Evolutionary conservation across 176 grass and related monocot genomes (phyloP).

Genomic region (Aegilops speltoides): DNA sequence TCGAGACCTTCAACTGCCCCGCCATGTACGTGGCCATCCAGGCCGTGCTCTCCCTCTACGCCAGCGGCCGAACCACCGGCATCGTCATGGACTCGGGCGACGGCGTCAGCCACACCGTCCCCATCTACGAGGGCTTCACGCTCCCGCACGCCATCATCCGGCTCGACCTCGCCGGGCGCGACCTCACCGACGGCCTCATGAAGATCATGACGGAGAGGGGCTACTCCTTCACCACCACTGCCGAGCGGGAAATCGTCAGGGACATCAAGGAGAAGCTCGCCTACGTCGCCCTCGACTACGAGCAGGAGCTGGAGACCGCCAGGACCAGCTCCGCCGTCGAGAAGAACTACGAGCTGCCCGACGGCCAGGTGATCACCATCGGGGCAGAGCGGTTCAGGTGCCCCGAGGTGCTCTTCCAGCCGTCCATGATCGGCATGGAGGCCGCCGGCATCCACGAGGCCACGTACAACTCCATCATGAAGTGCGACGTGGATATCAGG

Average conservation of each 20-base stretch:
- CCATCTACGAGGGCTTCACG: conserved; percentile 79
- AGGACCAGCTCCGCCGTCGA: conserved; percentile 76
- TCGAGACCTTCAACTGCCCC: conserved; percentile 76
- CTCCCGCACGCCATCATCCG: conserved; percentile 87
- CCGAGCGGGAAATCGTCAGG: conserved; percentile 86
- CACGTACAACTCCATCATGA: conserved; percentile 96
- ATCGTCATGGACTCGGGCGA: conserved; percentile 71
- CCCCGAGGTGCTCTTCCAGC: conserved; percentile 83
- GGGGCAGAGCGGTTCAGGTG: conserved; percentile 85
- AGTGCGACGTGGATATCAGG: conserved; percentile 87
- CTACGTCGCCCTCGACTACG: conserved; percentile 78
- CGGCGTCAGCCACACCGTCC: conserved; percentile 87
- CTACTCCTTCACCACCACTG: conserved; percentile 85
- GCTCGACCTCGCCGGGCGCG: conserved; percentile 76
- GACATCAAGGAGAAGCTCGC: conserved; percentile 94
- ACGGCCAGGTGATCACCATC: conserved; percentile 84
- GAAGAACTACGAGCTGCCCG: conserved; percentile 83
- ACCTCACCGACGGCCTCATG: conserved; percentile 81
- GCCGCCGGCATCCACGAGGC: conserved; percentile 77
- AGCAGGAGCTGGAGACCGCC: conserved; percentile 71
- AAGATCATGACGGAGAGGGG: conserved; percentile 92
- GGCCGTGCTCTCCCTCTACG: conserved; percentile 83
- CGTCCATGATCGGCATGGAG: conserved; percentile 78
- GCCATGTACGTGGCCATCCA: conserved; percentile 90
- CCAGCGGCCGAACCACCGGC: conserved; percentile 83